Conservation (phyloP, 1,284 basidiomycete genomes). For the Cryptococcus hybrid region DNA sequence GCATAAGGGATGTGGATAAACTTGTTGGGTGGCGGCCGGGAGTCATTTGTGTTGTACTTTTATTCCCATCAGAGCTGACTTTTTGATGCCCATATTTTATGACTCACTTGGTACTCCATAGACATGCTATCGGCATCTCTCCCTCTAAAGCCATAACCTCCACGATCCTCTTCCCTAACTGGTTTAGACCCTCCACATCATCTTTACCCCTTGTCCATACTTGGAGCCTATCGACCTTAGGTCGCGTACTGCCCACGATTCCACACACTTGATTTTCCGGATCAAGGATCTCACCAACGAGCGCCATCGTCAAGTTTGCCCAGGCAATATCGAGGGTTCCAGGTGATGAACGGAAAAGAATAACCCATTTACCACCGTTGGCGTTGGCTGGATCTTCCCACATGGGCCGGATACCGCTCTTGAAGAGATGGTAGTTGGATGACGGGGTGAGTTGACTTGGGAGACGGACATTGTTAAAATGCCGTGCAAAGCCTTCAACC, state of each 20-base stretch:
- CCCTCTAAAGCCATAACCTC: conserved; percentile 58
- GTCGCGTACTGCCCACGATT: conserved; percentile 81
- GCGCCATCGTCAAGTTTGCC: conserved; percentile 84
- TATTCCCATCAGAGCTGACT: not conserved
- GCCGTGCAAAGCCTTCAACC: conserved; percentile 85
- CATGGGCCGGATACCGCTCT: conserved; percentile 61
- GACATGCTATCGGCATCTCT: conserved; percentile 72
- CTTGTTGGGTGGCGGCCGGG: conserved; percentile 20
- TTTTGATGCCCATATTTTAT: not conserved
- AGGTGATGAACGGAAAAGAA: conserved; percentile 78
- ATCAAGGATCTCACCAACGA: conserved; percentile 87
- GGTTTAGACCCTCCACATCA: conserved; percentile 72
- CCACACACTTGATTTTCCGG: conserved; percentile 84
- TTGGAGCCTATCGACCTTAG: conserved; percentile 85
- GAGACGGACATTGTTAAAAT: conserved; percentile 90
- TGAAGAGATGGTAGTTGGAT: conserved; percentile 93
- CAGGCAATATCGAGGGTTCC: conserved; percentile 79
- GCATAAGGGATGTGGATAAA: conserved; percentile 31
- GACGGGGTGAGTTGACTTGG: conserved; percentile 83
- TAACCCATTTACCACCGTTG: conserved; percentile 88
- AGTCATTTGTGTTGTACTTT: conserved; percentile 24
- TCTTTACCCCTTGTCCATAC: conserved; percentile 81
- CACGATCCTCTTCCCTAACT: conserved; percentile 74
- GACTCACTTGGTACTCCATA: conserved; percentile 77
- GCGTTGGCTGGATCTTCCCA: conserved; percentile 95